Percentiles rank a stretch among this genome's conserved stretches.
Conservation (phyloP, 2,329 filamentous ascomycete species). For the Lachnellula occidentalis region DNA sequence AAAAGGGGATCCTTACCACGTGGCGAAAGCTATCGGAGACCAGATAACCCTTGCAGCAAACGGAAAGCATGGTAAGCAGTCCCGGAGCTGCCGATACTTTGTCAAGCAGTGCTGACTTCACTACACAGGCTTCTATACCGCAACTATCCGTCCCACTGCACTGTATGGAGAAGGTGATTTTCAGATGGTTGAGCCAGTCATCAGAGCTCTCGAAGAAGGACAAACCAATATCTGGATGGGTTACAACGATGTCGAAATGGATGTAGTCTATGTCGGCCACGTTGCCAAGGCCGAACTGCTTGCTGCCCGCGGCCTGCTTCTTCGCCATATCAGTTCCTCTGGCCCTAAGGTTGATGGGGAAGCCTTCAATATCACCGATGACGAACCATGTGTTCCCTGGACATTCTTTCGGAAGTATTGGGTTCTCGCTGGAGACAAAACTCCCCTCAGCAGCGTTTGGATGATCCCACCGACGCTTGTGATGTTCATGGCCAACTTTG, state of each 20-base stretch:
- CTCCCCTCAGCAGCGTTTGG: slow-evolving; percentile 16
- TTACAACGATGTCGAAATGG: slow-evolving; percentile 44
- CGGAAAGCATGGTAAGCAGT: slow-evolving; percentile 17
- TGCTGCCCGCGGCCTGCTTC: slow-evolving; percentile 35
- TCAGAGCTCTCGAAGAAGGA: slow-evolving; percentile 38
- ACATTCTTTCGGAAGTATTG: slow-evolving; percentile 21
- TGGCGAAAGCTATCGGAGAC: slow-evolving; percentile 22
- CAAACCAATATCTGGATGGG: slow-evolving; percentile 48
- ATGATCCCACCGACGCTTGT: slow-evolving; percentile 17
- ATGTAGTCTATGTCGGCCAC: slow-evolving; percentile 31
- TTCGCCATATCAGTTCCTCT: slow-evolving; percentile 9
- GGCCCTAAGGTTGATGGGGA: slow-evolving; percentile 19
- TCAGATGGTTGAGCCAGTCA: slow-evolving; percentile 33
- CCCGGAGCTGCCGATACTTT: background rate
- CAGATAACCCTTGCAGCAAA: slow-evolving; percentile 21
- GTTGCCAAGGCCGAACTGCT: slow-evolving; percentile 37
- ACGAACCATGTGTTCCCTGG: slow-evolving; percentile 16
- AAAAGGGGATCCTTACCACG: slow-evolving; percentile 20
- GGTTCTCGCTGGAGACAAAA: slow-evolving; percentile 17
- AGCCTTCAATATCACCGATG: slow-evolving; percentile 22
- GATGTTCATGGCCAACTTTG: slow-evolving; percentile 16
- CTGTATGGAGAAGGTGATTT: slow-evolving; percentile 45
- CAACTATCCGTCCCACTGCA: slow-evolving; percentile 44
- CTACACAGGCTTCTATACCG: slow-evolving; percentile 39
- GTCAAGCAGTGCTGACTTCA: background rate